Evolutionary conservation across 306 rosid species (phyloP), one percentile per base, ranked within the genome.

Genomic region (Acacia melanoxylon): DNA sequence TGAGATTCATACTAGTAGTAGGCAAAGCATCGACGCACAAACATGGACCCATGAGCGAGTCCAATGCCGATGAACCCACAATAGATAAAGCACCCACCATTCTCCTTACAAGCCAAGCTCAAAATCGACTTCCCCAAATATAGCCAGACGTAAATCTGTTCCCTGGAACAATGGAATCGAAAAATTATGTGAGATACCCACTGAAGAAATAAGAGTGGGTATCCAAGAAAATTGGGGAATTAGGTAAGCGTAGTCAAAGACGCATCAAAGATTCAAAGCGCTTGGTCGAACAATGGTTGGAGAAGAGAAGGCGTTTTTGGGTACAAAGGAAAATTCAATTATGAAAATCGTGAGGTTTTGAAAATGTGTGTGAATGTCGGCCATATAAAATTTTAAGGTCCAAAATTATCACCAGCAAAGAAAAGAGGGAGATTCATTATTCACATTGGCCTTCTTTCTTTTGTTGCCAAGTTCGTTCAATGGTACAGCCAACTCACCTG

Each of bases 51-150:
- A 89, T 78, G 78, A 88, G 97, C 24, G 97, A 90, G 40, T 95
- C 99, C 93, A 95, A 87, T 80, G 90, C 87, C 29, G 94, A 88
- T 44, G 97, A 88, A 56, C 93, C 93, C 84, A 90, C 86, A 44
- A 93, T 74, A 42, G 93, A 89, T 51, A 95, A 72, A 85, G 93
- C 97, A 82, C 93, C 91, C 58, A 91, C 90, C 99, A 95, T 92
- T 42, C 79, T 87, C 35, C 14, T 83, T 73, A 45, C 81, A 77
- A 85, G 3, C 37, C 52, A 83, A 79, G 51, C 83, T 69, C 13
- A 46, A 71, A 65, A 14, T 49, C 9, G n/a, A 17, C n/a, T 73
- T 49, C 14, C 25, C 20, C 11, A 41, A 48, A 78, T 22, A 76
- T 49, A 70, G 88, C 68, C 78, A 59, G 89, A 68, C 76, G 80